Base-by-base conservation (phyloP, 768 basidiomycete species). In the Candolleomyces eurysporus region DNA sequence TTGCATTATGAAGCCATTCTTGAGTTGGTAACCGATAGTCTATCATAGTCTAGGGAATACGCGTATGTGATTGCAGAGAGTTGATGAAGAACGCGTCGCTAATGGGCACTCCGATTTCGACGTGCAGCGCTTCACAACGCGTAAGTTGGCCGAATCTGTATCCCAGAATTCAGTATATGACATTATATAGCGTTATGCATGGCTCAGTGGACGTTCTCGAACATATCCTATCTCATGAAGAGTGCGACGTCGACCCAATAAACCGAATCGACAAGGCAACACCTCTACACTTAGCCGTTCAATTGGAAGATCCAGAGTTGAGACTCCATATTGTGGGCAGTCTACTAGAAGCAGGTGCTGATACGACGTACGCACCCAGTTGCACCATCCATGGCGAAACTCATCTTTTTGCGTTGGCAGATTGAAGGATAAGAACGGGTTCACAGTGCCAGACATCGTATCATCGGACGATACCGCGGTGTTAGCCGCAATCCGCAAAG, bases 301-400 rank as follows among this genome's bases (percentile, higher is more conserved):
- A 75, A 63, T 71, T 90, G 48, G 76, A 84, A 39, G 79, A 89
- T 62, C 71, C 70, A 2, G 88, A 85, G 31, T 70, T 86, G 21
- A 74, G 90, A 50, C 68, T 72, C 52, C 73, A 78, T 51, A 76
- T 91, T 8, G 83, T 89, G 48, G 78, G 83, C 66, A 86, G 81
- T 62, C 72, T 94, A 61, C 73, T 94, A 4, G 92, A 94, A 1
- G 92, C 92, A 0, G 92, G 92, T 4, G 90, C 91, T 1, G 84
- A 92, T 73, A 84, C 82, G 3, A 78, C 71, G 90, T 91, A 61
- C 62, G 85, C 66, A 21, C 16, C 22, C 52, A 14, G 7, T 32
- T 19, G 56, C 39, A 36, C 42, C 14, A 19, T 45, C 49, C 16
- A 13, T 46, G 45, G 19, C 45, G 5, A 46, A 19, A 14, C 52